These are phyloP conservation scores for Citrus reticulata DNA, from an alignment of 345 rosid species.

Conservation along the genomic window DNA sequence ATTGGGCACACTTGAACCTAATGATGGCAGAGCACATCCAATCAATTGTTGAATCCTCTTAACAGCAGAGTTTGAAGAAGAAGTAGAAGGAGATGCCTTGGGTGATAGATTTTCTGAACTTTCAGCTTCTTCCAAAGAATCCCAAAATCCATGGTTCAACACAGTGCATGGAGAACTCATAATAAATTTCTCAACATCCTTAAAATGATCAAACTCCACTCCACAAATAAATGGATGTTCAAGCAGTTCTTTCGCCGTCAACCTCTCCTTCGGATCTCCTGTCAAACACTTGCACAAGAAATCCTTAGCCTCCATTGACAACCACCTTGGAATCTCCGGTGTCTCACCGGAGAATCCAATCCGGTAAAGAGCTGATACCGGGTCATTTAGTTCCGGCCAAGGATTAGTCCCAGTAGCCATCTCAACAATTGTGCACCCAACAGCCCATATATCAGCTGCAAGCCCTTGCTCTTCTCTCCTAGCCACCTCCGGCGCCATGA, in stretches of 20 bases:
- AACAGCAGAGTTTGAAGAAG: conserved; percentile 20
- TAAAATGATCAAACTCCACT: neutral
- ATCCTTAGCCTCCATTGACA: conserved; percentile 58
- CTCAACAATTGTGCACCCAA: conserved; percentile 74
- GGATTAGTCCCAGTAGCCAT: conserved; percentile 74
- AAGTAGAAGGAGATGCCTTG: neutral
- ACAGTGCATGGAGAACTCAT: conserved; percentile 65
- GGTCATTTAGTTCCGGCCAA: conserved; percentile 64
- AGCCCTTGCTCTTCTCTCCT: conserved; percentile 81
- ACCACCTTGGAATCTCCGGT: conserved; percentile 63
- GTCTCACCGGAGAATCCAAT: conserved; percentile 69
- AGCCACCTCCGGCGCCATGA: conserved; percentile 94
- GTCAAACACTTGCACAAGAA: conserved; percentile 62
- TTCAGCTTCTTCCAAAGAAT: conserved; percentile 36
- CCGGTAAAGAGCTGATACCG: conserved; percentile 59
- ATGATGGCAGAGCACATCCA: conserved; percentile 8
- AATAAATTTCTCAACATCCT: conserved; percentile 4
- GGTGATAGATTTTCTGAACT: conserved; percentile 20
- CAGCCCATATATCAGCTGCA: conserved; percentile 86
- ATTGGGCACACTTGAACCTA: conserved; percentile 11
- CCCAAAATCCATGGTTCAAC: conserved; percentile 77
- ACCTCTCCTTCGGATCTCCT: conserved; percentile 59
- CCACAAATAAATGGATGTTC: conserved; percentile 63
- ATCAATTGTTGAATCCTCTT: conserved; percentile 51
- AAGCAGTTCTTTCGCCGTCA: conserved; percentile 59